phyloP scores from a whole-genome alignment of 1,139 yeast genomes.

The Candida albicans region DNA sequence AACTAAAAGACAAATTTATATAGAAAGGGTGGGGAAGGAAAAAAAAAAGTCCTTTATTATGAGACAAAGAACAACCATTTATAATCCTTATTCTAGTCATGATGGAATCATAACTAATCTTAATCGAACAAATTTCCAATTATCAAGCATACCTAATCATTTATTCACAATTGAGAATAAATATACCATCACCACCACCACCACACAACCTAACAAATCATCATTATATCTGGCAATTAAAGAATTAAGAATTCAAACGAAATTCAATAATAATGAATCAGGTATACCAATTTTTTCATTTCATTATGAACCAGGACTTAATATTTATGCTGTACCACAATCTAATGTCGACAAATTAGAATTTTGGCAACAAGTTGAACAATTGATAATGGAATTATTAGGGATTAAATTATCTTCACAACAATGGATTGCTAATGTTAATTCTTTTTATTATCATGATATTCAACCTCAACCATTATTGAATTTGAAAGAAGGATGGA shows the following conservation, averaged over 20 bases:
- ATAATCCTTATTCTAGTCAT: constrained; percentile 26
- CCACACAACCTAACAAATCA: no score
- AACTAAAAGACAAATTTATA: background rate
- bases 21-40: background rate
- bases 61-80: constrained; percentile 38
- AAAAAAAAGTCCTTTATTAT: constrained; percentile 2
- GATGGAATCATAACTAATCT: constrained; percentile 26
- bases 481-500: constrained; percentile 7
- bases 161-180: constrained; percentile 24
- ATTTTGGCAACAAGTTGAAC: constrained; percentile 23
- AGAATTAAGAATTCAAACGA: constrained; percentile 26
- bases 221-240: constrained; percentile 14
- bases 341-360: constrained; percentile 15
- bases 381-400: constrained; percentile 19
- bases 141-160: constrained; percentile 15
- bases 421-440: constrained; percentile 23
- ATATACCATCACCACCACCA: constrained; percentile 10
- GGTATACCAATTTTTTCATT: constrained; percentile 25
- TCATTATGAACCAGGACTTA: constrained; percentile 24
- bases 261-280: constrained; percentile 8
- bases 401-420: constrained; percentile 16
- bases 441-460: constrained; percentile 22
- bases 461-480: constrained; percentile 2
- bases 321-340: constrained; percentile 29
- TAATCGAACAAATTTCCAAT: constrained; percentile 15